Conservation (phyloP, 805 yeast genomes). For the Vanderwaltozyma yarrowii region DNA sequence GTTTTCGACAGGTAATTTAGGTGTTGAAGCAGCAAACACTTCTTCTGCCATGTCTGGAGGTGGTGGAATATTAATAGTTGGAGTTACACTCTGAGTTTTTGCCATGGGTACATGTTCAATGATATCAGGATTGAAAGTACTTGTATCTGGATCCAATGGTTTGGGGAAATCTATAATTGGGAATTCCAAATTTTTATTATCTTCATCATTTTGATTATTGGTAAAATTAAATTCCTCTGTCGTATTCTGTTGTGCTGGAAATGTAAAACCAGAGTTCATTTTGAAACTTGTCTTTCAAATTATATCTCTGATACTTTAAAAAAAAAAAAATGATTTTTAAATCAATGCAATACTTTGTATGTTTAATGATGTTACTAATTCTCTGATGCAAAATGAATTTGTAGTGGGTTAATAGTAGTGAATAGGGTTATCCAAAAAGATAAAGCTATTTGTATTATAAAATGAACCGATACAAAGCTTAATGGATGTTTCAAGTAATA, state of each 20-base stretch:
- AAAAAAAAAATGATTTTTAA: too few relatives aligned
- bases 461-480: too few relatives aligned
- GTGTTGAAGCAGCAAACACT: background rate
- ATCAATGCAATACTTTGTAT: too few relatives aligned
- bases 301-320: background rate
- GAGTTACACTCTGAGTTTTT: slow-evolving; percentile 4
- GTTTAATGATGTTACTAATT: too few relatives aligned
- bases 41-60: slow-evolving; percentile 8
- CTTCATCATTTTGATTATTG: background rate
- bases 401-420: too few relatives aligned
- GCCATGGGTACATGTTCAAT: background rate
- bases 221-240: background rate
- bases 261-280: slow-evolving; percentile 23
- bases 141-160: background rate
- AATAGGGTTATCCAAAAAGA: too few relatives aligned
- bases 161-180: background rate
- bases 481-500: too few relatives aligned
- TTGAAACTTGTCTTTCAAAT: too few relatives aligned
- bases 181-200: background rate
- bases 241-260: slow-evolving; percentile 13
- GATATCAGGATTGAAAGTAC: background rate
- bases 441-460: too few relatives aligned
- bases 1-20: background rate
- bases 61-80: slow-evolving; percentile 13
- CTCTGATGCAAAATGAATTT: too few relatives aligned